Base-by-base conservation (phyloP, 83 land plant species). In the Picea abies region DNA sequence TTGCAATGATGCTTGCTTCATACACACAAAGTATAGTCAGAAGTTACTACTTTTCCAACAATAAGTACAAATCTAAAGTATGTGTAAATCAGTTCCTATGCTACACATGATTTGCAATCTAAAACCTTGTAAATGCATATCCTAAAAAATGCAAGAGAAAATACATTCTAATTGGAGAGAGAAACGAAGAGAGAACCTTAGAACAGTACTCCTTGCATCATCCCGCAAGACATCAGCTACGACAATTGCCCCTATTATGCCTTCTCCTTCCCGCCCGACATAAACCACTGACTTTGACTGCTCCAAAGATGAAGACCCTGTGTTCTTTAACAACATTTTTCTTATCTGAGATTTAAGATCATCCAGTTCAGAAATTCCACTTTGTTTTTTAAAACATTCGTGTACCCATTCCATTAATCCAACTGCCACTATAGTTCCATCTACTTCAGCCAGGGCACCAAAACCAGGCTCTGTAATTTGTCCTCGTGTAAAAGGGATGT, bases 401-500 rank as follows among this genome's bases (percentile, higher is more conserved):
- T 88, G 79, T 49, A 96, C 97, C 99, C 99, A 97, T 60, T 91
- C 88, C 80, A 84, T 63, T 5, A 80, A 61, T 5, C 99, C 99
- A 84, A 98, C 96, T 3, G 96, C 99, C 52, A 93, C 93, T 64
- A 96, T 76, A 44, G 84, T 79, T 14, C 99, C 97, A 77, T 93
- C 91, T 20, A 97, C 92, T 82, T 96, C 95, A 25, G 97, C 99
- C 39, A 98, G 78, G 29, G 89, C 89, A 49, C 99, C 99, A 88
- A 87, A 96, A 29, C 99, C 99, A 39, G 99, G 99, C 87, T 97
- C 99, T 60, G 93, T 91, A 37, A 97, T 58, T 71, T 98, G 99
- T 14, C 97, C 97, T 69, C 84, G 84, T 65, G 99, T 94, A 62
- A 65, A 62, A 60, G 94, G 93, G 26, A 92, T 80, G 1, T 82